Percentiles rank a stretch among this genome's conserved stretches.
Evolutionary conservation across 1,284 basidiomycete species (phyloP).

Genomic region (Trichosporon coremiiforme): DNA sequence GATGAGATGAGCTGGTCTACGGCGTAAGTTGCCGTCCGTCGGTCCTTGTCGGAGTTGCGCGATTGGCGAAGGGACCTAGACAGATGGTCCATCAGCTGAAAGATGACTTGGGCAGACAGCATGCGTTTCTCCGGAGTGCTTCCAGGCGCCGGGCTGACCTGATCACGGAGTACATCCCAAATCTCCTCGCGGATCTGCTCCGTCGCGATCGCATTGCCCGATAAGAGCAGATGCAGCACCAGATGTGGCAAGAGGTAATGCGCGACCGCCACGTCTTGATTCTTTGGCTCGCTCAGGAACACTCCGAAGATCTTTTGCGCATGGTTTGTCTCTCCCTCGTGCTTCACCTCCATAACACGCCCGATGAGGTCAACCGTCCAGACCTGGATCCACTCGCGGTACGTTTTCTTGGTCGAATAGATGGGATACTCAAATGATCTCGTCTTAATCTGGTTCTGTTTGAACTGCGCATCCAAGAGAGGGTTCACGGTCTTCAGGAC

Average conservation of each 20-base stretch:
- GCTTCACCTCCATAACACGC: slow-evolving; percentile 52
- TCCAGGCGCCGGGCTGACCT: slow-evolving; percentile 66
- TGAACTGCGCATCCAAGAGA: slow-evolving; percentile 75
- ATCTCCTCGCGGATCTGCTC: slow-evolving; percentile 76
- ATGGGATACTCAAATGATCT: slow-evolving; percentile 62
- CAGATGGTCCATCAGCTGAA: slow-evolving; percentile 91
- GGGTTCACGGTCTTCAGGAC: slow-evolving; percentile 87
- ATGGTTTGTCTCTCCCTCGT: slow-evolving; percentile 30
- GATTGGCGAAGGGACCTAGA: slow-evolving; percentile 77
- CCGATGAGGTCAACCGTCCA: slow-evolving; percentile 88
- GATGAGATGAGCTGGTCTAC: slow-evolving; percentile 78
- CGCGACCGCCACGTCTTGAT: slow-evolving; percentile 88
- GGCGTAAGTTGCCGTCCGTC: slow-evolving; percentile 61
- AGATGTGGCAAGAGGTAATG: slow-evolving; percentile 90
- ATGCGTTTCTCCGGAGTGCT: slow-evolving; percentile 74
- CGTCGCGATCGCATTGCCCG: slow-evolving; percentile 67
- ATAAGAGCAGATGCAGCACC: slow-evolving; percentile 81
- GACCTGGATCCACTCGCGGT: slow-evolving; percentile 92
- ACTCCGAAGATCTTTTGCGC: slow-evolving; percentile 70
- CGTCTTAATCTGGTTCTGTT: slow-evolving; percentile 57
- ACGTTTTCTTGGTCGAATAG: slow-evolving; percentile 74
- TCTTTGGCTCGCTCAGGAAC: slow-evolving; percentile 76
- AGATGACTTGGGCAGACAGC: slow-evolving; percentile 89
- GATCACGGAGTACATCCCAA: slow-evolving; percentile 79
- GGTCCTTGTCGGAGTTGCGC: slow-evolving; percentile 55